Base-by-base conservation (phyloP, 2,329 filamentous ascomycete species). In the Ophiostoma australiae region DNA sequence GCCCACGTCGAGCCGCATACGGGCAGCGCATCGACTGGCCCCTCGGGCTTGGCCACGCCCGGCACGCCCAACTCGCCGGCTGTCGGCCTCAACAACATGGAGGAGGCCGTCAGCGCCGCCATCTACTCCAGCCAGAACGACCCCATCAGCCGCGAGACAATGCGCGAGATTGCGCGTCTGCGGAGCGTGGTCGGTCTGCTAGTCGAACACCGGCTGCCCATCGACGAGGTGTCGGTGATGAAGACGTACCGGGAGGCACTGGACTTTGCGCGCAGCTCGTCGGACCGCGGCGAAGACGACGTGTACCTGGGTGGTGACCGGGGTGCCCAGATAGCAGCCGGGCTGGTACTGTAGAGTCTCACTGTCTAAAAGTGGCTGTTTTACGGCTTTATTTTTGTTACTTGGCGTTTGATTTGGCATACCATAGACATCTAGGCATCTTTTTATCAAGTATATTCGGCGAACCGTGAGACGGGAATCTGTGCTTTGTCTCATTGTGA, bases 81-180 rank as follows among this genome's bases (percentile, higher is more conserved):
- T 17, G 61, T 74, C 31, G 78, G 88, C 82, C 92, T 97, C 76
- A 97, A 93, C 70, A 87, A 91, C 74, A 86, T 97, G 79, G 95
- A 98, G 79, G 95, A 99, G 81, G 89, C 84, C 75, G 91, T 95
- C 27, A 93, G 89, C 74, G 89, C 89, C 76, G 91, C 90, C 70
- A 93, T 97, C 76, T 99, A 99, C 81, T 95, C 92, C 70, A 96
- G 92, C 78, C 93, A 97, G 82, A 99, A 99, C 78, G 94, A 98
- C 78, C 85, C 88, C 71, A 93, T 99, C 74, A 83, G 87, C 31
- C 82, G 88, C 1, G 87, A 88, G 68, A 94, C 93, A 20, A 89
- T 95, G 83, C 87, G 90, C 73, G 95, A 98, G 83, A 97, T 99
- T 80, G 89, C 92, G 20, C 85, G 94, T 72, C 85, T 98, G 66